Base-by-base conservation (phyloP, 1,139 yeast genomes). In the Candida sanyaensis region DNA sequence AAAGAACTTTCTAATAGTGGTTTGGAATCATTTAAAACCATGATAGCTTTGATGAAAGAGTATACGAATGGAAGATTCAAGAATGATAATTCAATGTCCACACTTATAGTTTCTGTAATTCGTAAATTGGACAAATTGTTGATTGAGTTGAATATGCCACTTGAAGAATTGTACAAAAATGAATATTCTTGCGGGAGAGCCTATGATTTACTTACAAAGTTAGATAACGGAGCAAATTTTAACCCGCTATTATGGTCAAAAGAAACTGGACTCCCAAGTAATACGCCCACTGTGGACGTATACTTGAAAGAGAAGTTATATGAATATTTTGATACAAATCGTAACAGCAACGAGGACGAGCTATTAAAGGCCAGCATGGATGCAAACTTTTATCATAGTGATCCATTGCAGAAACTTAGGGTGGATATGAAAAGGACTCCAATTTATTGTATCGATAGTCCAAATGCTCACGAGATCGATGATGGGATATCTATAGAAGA, bases 401-500 rank as follows among this genome's bases (percentile, higher is more conserved):
- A 82, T 51, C 70, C 77, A 0, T 60, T 72, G 29, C 50, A 52
- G 2, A 36, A 44, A 0, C 49, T 63, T 3, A 57, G 87, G 53
- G 59, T 57, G 32, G 69, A 69, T 27, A 77, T 73, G 50, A 63
- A 62, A 0, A 61, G 69, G 10, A 65, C 77, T 34, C 80, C 85
- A 0, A 84, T 92, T 0, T 93, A 84, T 62, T 91, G 98, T 66
- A 91, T 93, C 50, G 99, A 93, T 66, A 78, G 86, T 2, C 81
- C 75, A 10, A 77, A 77, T 39, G 97, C 98, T 0, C 86, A 87
- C 57, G 99, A 93, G 65, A 88, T 93, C 52, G 99, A 93, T 64
- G 99, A 93, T 65, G 99, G 98, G 41, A 76, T 93, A 27, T 83
- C 96, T 0, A 68, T 93, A 17, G 71, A 71, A 36, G 62, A 62